Evolutionary conservation across 2,329 filamentous ascomycete species (phyloP), one percentile per base, ranked within the genome.

Genomic region (Verticillium alfalfae): DNA sequence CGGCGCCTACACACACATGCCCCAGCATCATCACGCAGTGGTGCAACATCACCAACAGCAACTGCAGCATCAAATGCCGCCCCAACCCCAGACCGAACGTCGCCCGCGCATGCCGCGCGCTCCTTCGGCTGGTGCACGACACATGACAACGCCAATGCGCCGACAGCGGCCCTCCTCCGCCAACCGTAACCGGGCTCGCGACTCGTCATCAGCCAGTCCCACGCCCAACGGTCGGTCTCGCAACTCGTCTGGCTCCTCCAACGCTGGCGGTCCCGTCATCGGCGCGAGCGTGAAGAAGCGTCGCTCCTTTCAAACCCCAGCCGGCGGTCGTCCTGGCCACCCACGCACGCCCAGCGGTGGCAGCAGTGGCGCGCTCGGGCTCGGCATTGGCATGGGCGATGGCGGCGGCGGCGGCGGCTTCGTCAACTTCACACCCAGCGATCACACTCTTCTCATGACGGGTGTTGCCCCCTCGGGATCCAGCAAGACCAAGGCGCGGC

Each of bases 401-500:
- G 67, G 72, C 6, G 69, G 73, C 2, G 60, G 66, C 10, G 69
- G 70, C 2, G 78, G 84, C 9, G 84, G 85, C 12, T 98, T 98
- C 71, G 91, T 97, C 66, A 98, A 98, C 75, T 97, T 91, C 76
- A 97, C 93, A 1, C 88, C 92, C 0, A 81, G 83, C 58, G 93
- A 99, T 73, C 88, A 88, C 69, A 79, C 84, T 15, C 86, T 90
- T 71, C 88, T 99, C 54, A 85, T 99, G 75, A 92, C 86, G 8
- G 94, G 93, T 5, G 95, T 99, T 13, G 95, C 95, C 56, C 94
- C 94, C 1, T 93, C 89, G 66, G 95, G 95, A 10, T 93, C 88
- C 67, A 91, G 87, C 67, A 98, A 98, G 84, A 98, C 95, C 9
- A 97, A 97, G 73, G 92, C 92, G n/a, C 80, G 93, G 61, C 80